Base-by-base conservation (phyloP, 768 basidiomycete species). In the Clitopilus passeckerianus region DNA sequence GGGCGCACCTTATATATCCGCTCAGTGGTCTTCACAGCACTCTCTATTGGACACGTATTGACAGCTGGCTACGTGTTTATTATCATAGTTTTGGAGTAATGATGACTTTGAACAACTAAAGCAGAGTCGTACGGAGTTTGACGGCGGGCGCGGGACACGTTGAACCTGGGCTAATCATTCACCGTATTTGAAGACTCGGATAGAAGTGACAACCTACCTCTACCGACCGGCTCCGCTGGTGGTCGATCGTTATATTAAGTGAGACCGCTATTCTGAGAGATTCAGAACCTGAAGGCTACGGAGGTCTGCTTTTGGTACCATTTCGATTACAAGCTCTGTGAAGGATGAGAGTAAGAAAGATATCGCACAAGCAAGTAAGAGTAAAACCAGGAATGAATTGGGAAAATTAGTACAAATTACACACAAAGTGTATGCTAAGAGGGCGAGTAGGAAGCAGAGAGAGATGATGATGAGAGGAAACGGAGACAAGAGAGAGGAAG, bases 11-110 rank as follows among this genome's bases (percentile, higher is more conserved):
- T 50, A 50, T 50, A 50, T 50, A 50, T 50, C 10, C 18, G 5
- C 46, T 23, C 12, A 50, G n/a, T 7, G 27, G 56, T 35, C 37
- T 58, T 58, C 57, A 58, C 56, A 55, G 54, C 58, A 54, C 33
- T 50, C n/a, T 41, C 46, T 46, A 30, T 55, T n/a, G 57, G 58
- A 63, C 59, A 58, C 57, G 57, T 57, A 53, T 63, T 23, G 30
- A 55, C 54, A 58, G 54, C 58, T 64, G 59, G 56, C 50, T 52
- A 18, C 15, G 34, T 56, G 24, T 15, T 20, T 43, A 30, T 16
- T 27, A 20, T 14, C 7, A 30, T 30, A 3, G 27, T 30, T 30
- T 7, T 30, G 27, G 27, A 30, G 27, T 30, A 30, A 30, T 4
- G 3, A 30, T 30, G 33, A 55, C 35, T 55, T n/a, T 20, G 30